Evolutionary conservation across 306 rosid species (phyloP), one percentile per base, ranked within the genome.

Genomic region (Alnus rubra): DNA sequence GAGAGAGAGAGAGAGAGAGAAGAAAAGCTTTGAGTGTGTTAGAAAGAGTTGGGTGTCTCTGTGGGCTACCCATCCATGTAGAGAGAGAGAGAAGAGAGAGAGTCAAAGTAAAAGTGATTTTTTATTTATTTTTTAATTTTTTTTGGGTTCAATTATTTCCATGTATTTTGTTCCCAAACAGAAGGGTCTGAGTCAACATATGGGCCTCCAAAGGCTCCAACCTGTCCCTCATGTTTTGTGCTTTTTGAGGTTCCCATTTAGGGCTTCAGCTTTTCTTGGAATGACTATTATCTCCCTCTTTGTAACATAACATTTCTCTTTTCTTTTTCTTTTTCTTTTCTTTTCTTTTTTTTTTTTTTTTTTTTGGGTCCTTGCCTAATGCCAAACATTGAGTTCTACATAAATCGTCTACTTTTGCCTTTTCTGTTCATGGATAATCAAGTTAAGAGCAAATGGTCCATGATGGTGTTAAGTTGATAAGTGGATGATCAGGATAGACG

Each of bases 101-200:
- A 77, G 82, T 87, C 88, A 87, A 79, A 82, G 86, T 42, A 33
- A 74, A 49, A 84, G 84, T 14, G 54, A 71, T 85, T 85, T 55
- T 19, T 13, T 55, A 52, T 60, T 19, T 23, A 23, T 23, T 28
- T 28, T 28, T 6, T 42, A 53, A 15, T 23, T 9, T 64, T 45
- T 74, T 71, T 23, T 55, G 42, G 73, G 56, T 74, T 79, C 85
- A 73, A 76, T 87, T 73, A 81, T 87, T 87, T 75, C 74, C 33
- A 78, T 75, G 83, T 78, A 80, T 82, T 86, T 48, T 79, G 30
- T 80, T 82, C 81, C 79, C 67, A 74, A 83, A 80, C 64, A 39
- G 83, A 81, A 55, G 79, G 52, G 85, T 86, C 84, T 81, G 68
- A 70, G 71, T 82, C 81, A 86, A 81, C 84, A 70, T 30, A 80